These are phyloP conservation scores for Phylloporus scabripes DNA, from an alignment of 768 basidiomycete genomes.

Conservation along the genomic window DNA sequence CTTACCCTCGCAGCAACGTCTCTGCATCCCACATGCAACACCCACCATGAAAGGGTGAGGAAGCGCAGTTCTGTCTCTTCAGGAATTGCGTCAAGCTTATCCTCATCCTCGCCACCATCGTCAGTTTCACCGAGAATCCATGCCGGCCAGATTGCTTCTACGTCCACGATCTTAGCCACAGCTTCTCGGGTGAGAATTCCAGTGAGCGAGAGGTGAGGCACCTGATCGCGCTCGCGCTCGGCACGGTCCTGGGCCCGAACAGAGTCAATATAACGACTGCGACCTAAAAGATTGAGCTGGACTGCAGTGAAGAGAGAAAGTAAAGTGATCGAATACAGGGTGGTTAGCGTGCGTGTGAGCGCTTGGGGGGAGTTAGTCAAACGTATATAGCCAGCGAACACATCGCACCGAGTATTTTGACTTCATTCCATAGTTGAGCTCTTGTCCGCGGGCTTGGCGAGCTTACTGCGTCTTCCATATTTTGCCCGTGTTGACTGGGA, in stretches of 20 bases:
- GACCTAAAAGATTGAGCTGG: constrained; percentile 81
- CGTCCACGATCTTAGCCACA: constrained; percentile 21
- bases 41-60: constrained; percentile 89
- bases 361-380: constrained; percentile 40
- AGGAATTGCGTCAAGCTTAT: constrained; percentile 35
- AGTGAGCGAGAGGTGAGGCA: constrained; percentile 29
- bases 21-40: constrained; percentile 89
- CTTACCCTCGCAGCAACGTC: constrained; percentile 70
- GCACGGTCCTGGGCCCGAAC: constrained; percentile 57
- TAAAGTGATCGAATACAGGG: constrained; percentile 80
- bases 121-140: constrained; percentile 23
- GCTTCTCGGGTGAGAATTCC: constrained; percentile 24
- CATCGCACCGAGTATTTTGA: constrained; percentile 75
- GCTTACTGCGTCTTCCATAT: constrained; percentile 1
- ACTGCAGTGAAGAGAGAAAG: constrained; percentile 81
- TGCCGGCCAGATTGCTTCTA: constrained; percentile 21
- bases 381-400: background rate
- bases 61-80: constrained; percentile 76
- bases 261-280: constrained; percentile 71
- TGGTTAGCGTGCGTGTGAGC: constrained; percentile 81
- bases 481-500: constrained; percentile 19
- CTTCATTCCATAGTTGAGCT: constrained; percentile 85
- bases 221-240: constrained; percentile 42
- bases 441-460: constrained; percentile 46
- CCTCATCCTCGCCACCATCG: constrained; percentile 24